Conservation (phyloP, 83 land plant genomes). For the Picea mariana region DNA sequence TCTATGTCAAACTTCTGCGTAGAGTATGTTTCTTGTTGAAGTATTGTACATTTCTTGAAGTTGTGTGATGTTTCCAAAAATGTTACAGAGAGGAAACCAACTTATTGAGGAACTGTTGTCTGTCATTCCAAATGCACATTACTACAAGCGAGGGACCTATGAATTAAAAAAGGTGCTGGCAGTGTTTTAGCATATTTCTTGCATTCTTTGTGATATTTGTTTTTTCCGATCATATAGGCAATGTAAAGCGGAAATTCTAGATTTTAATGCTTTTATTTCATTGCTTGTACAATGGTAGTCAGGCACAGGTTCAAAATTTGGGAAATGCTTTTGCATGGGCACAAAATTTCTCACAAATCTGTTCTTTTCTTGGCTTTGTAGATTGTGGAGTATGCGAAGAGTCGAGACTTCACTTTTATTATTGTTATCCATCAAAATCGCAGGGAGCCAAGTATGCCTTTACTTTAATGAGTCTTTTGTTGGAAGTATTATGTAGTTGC, state of each 20-base stretch:
- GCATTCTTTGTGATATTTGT: not conserved
- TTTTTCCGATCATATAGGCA: not conserved
- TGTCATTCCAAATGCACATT: conserved; percentile 88
- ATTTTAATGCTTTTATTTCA: not conserved
- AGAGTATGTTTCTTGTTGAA: not conserved
- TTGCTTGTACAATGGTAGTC: not conserved
- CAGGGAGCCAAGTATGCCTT: conserved; percentile 23
- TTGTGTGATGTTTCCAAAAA: not conserved
- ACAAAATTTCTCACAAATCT: not conserved
- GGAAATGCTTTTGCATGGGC: too few relatives aligned
- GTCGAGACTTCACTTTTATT: too few relatives aligned
- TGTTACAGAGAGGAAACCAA: conserved; percentile 63
- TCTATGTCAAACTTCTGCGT: not conserved
- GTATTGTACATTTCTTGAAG: not conserved
- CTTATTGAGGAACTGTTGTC: conserved; percentile 75
- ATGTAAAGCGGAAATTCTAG: not conserved
- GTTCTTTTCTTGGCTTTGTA: conserved; percentile 28
- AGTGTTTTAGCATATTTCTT: not conserved
- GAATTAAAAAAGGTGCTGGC: conserved; percentile 75
- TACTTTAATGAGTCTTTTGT: not conserved
- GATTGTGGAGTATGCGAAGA: conserved; percentile 24
- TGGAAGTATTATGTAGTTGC: not conserved
- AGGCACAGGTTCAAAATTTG: too few relatives aligned
- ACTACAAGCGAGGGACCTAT: conserved; percentile 86
- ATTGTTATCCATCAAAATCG: too few relatives aligned